A percentile compares a stretch with the other conserved stretches of the same genome.
phyloP scores from a whole-genome alignment of 2,329 filamentous ascomycete genomes.

The Pezicula rhizophila region DNA sequence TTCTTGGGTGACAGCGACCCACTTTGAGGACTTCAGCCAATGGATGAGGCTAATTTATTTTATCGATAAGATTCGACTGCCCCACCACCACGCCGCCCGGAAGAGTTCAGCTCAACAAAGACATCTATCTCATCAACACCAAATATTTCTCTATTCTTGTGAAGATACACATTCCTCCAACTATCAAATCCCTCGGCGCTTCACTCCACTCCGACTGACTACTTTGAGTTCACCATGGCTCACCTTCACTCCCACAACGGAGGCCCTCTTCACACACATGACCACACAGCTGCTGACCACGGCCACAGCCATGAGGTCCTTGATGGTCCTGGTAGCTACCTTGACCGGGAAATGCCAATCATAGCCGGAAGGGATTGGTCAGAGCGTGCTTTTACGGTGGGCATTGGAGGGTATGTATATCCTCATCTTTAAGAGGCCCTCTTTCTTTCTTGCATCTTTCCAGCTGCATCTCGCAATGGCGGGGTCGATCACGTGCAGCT shows the following conservation, averaged over 20 bases:
- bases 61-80: too few species aligned
- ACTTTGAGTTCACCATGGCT: too few species aligned
- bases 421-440: background rate
- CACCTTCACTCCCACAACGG: slow-evolving; percentile 50
- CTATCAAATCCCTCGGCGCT: too few species aligned
- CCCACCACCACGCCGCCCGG: too few species aligned
- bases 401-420: slow-evolving; percentile 79
- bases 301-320: slow-evolving; percentile 96
- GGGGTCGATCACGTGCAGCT: slow-evolving; percentile 13
- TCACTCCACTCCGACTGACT: too few species aligned
- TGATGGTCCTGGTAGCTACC: slow-evolving; percentile 83
- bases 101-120: too few species aligned
- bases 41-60: too few species aligned
- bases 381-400: slow-evolving; percentile 87
- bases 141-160: too few species aligned
- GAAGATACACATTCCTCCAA: too few species aligned
- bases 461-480: slow-evolving; percentile 1
- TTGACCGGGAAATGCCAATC: slow-evolving; percentile 89
- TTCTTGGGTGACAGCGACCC: too few species aligned
- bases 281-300: slow-evolving; percentile 59
- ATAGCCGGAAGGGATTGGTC: slow-evolving; percentile 82
- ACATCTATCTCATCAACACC: too few species aligned
- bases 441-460: slow-evolving; percentile 1
- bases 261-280: slow-evolving; percentile 44
- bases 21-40: too few species aligned